Base-by-base conservation (phyloP, 108 stramenopile genomes). In the Nitzschia inconspicua region DNA sequence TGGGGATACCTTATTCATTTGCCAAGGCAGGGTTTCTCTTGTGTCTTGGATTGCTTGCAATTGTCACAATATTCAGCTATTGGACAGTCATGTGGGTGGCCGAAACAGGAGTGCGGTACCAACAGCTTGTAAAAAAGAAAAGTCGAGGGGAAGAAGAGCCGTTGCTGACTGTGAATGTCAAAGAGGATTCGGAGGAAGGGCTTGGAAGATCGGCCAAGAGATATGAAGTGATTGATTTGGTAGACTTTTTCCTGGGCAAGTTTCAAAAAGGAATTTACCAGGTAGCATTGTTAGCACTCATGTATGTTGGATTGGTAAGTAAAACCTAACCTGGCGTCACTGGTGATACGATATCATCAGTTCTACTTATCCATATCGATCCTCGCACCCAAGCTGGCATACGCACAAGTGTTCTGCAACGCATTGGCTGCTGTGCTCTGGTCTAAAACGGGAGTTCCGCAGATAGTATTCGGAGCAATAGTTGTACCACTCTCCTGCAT, bases 1-100 rank as follows among this genome's bases (percentile, higher is more conserved):
- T 80, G 19, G 74, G 75, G 4, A 57, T 80, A 26, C 79, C 79
- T 0, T 76, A 68, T 47, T 70, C 73, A 4, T 76, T 76, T 49
- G 63, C 66, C 22, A 31, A 66, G 30, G 55, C 66, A 23, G 79
- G 79, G 0, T 63, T 76, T 26, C 14, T 76, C 2, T 48, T 80
- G 1, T 71, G 73, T 34, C 39, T 22, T 9, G 14, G 8, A 11
- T 47, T 80, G 7, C 40, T 80, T 10, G 7, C 63, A 3, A 30
- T 36, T 10, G 63, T 80, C 0, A 69, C 73, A 10, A 25, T 48
- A 2, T 43, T 76, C 11, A 40, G 44, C 19, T 72, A 72, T 44
- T 35, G 60, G 34, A 80, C 79, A 0, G 79, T 80, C 25, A 40
- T 62, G 42, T 80, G 70, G 70, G 70, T 79, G 35, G 78, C 73